These are phyloP conservation scores for Ustilago loliicola DNA, from an alignment of 1,284 basidiomycete species.

Conservation along the genomic window DNA sequence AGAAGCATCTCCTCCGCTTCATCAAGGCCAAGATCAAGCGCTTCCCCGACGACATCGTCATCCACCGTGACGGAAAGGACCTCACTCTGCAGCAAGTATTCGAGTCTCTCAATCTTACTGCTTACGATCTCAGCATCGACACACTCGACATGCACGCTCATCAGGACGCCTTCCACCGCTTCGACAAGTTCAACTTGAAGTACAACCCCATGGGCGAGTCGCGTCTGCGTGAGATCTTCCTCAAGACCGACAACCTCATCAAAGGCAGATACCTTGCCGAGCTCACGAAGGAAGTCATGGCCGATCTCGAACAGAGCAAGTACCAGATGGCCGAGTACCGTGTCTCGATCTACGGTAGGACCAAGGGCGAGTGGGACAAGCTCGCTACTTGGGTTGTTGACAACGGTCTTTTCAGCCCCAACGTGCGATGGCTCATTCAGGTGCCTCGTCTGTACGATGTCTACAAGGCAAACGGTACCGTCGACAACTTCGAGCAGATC, in stretches of 20 bases:
- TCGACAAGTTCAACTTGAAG: conserved; percentile 77
- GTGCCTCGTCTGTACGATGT: conserved; percentile 95
- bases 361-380: conserved; percentile 92
- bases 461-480: conserved; percentile 89
- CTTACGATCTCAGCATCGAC: conserved; percentile 98
- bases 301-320: conserved; percentile 96
- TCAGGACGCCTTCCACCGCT: conserved; percentile 95
- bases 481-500: conserved; percentile 91
- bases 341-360: conserved; percentile 90
- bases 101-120: conserved; percentile 91
- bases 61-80: conserved; percentile 90
- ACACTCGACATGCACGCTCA: conserved; percentile 99
- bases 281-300: conserved; percentile 93
- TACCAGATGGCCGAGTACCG: conserved; percentile 94
- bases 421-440: conserved; percentile 98
- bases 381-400: conserved; percentile 95
- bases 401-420: conserved; percentile 93
- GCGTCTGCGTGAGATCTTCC: conserved; percentile 93
- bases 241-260: conserved; percentile 91
- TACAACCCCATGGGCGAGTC: conserved; percentile 97
- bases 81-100: conserved; percentile 95
- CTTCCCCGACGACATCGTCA: conserved; percentile 88
- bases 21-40: conserved; percentile 98
- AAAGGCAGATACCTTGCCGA: conserved; percentile 92
- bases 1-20: conserved; percentile 98